phyloP scores from a whole-genome alignment of 116 monocot species.

The Phalaenopsis hybrid region DNA sequence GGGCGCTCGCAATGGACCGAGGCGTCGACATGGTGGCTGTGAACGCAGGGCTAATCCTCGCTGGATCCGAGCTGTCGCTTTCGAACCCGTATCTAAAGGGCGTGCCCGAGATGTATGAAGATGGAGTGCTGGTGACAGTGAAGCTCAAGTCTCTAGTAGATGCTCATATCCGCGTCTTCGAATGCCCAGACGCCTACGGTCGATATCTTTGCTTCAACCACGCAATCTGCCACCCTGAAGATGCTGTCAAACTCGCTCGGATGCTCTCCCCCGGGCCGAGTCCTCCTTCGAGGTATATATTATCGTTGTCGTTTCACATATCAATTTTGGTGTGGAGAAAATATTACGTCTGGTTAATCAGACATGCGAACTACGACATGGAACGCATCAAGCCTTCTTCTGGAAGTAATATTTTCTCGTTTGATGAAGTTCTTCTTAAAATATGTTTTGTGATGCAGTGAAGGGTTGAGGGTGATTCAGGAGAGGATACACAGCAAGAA shows the following conservation, averaged over 20 bases:
- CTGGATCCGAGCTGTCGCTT: conserved; percentile 28
- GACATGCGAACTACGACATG: too few species aligned
- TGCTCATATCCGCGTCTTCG: conserved; percentile 64
- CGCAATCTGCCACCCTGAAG: conserved; percentile 48
- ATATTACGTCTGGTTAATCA: too few species aligned
- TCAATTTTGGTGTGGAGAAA: neutral
- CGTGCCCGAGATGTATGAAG: conserved; percentile 74
- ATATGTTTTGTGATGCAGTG: conserved; percentile 21
- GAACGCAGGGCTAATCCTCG: conserved; percentile 34
- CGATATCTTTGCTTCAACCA: conserved; percentile 83
- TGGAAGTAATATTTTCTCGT: too few species aligned
- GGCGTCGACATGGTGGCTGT: conserved; percentile 52
- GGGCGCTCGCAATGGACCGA: conserved; percentile 93
- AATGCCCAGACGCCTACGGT: conserved; percentile 58
- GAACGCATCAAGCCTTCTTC: too few species aligned
- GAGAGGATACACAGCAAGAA: conserved; percentile 3
- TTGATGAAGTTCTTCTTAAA: neutral
- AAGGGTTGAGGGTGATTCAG: conserved; percentile 30
- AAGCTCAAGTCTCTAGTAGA: conserved; percentile 55
- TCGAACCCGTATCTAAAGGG: conserved; percentile 63
- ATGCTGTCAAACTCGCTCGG: conserved; percentile 50
- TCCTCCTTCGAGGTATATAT: conserved; percentile 28
- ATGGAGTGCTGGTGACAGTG: conserved; percentile 71
- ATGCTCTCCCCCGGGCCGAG: conserved; percentile 26
- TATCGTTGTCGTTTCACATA: neutral